These are phyloP conservation scores for Bipolaris victoriae DNA, from an alignment of 2,329 filamentous ascomycete genomes.

Conservation along the genomic window DNA sequence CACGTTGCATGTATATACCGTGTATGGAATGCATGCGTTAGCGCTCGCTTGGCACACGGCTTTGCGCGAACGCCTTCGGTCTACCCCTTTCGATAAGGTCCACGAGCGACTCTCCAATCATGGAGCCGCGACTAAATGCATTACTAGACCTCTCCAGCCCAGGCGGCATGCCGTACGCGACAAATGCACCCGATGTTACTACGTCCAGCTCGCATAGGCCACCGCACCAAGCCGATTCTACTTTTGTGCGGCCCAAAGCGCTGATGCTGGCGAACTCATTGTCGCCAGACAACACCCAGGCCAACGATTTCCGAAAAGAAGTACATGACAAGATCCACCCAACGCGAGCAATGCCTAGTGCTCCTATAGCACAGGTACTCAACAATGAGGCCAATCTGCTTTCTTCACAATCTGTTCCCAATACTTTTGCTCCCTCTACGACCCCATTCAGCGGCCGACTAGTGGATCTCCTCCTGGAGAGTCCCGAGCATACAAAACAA, in stretches of 20 bases:
- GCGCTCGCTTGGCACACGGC: conserved; percentile 13
- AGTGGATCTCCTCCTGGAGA: conserved; percentile 38
- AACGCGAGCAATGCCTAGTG: conserved; percentile 28
- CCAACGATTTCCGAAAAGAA: conserved; percentile 12
- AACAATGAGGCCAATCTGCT: conserved; percentile 34
- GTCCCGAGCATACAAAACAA: conserved; percentile 21
- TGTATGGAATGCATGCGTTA: conserved; percentile 6
- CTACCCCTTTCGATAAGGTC: conserved; percentile 12
- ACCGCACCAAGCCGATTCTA: conserved; percentile 6
- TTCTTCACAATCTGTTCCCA: conserved; percentile 16
- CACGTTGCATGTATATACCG: not conserved
- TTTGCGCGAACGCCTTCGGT: conserved; percentile 10
- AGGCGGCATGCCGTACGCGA: conserved; percentile 1
- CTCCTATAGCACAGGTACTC: conserved; percentile 45
- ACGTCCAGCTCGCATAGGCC: conserved; percentile 6
- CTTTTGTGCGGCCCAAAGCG: conserved; percentile 11
- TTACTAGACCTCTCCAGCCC: conserved; percentile 13
- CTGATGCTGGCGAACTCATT: conserved; percentile 11
- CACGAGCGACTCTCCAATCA: conserved; percentile 15
- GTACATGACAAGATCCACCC: conserved; percentile 4
- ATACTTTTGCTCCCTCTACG: conserved; percentile 19
- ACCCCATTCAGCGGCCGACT: conserved; percentile 38
- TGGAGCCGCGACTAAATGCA: conserved; percentile 15
- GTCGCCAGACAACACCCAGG: conserved; percentile 4
- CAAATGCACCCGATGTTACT: not conserved